These are phyloP conservation scores for Phytophthora rubi DNA, from an alignment of 352 stramenopile genomes.

Conservation along the genomic window DNA sequence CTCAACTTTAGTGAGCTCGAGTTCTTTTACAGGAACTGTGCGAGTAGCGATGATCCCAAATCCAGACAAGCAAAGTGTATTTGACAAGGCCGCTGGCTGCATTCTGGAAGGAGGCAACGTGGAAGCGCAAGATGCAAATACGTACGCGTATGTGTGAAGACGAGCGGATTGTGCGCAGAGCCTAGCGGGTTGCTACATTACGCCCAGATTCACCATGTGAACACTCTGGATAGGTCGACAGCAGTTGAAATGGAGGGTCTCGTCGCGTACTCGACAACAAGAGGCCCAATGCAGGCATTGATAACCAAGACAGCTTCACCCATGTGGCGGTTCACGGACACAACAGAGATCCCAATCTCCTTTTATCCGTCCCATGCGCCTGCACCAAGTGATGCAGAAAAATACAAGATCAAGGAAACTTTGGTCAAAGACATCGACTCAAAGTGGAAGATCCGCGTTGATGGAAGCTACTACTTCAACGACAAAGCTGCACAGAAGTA, in stretches of 20 bases:
- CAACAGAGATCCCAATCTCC: conserved; percentile 24
- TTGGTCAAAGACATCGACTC: conserved; percentile 36
- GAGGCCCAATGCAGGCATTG: conserved; percentile 47
- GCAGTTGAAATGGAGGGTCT: conserved; percentile 26
- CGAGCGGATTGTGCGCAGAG: conserved; percentile 36
- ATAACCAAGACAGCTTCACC: conserved; percentile 31
- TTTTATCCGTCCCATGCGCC: conserved; percentile 43
- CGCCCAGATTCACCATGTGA: conserved; percentile 46
- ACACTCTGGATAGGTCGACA: conserved; percentile 49
- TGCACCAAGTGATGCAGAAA: conserved; percentile 8
- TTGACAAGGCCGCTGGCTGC: conserved; percentile 35
- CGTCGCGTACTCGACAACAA: conserved; percentile 41
- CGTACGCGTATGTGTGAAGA: conserved; percentile 56
- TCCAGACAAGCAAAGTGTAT: conserved; percentile 19
- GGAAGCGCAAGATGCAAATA: conserved; percentile 31
- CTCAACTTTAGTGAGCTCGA: conserved; percentile 22
- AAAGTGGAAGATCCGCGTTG: conserved; percentile 26
- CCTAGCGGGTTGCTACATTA: conserved; percentile 52
- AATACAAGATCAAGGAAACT: conserved; percentile 27
- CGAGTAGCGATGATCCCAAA: conserved; percentile 28
- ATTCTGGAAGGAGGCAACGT: conserved; percentile 46
- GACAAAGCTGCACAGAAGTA: conserved; percentile 48
- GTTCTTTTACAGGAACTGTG: conserved; percentile 26
- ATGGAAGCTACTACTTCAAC: conserved; percentile 47
- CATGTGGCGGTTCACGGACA: conserved; percentile 45